These are phyloP conservation scores for Marasmius tenuissimus DNA, from an alignment of 1,284 basidiomycete genomes.

Conservation along the genomic window DNA sequence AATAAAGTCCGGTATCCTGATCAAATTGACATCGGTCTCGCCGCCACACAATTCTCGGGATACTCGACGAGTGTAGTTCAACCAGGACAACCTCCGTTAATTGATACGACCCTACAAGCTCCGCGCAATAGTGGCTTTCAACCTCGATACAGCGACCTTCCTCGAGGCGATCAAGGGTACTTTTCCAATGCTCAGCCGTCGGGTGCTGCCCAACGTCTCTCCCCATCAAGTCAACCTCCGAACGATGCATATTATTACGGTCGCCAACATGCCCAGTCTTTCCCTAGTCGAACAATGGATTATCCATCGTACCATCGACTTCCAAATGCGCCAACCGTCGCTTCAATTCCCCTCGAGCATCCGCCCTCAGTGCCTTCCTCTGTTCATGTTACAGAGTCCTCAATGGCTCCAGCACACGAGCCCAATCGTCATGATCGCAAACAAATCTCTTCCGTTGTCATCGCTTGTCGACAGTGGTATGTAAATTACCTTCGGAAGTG, in stretches of 20 bases:
- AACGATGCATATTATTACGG: conserved; percentile 35
- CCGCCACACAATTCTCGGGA: conserved; percentile 44
- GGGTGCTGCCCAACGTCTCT: conserved; percentile 36
- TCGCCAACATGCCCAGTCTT: conserved; percentile 40
- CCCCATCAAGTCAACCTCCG: conserved; percentile 14
- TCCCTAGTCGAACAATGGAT: conserved; percentile 38
- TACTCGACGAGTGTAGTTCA: conserved; percentile 34
- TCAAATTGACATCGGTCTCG: conserved; percentile 45
- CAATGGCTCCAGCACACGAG: conserved; percentile 21
- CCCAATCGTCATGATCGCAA: conserved; percentile 40
- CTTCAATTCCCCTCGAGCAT: conserved; percentile 31
- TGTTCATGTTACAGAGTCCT: conserved; percentile 33
- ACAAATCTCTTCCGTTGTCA: conserved; percentile 66
- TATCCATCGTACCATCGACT: conserved; percentile 38
- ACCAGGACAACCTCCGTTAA: conserved; percentile 43
- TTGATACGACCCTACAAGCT: conserved; percentile 41
- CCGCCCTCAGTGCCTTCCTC: conserved; percentile 38
- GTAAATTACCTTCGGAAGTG: conserved; percentile 23
- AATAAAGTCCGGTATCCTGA: conserved; percentile 73
- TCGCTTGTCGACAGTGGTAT: conserved; percentile 67
- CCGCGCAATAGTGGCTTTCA: conserved; percentile 37
- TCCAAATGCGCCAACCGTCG: conserved; percentile 24
- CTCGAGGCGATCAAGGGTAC: conserved; percentile 46
- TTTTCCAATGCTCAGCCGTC: conserved; percentile 36
- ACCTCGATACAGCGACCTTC: conserved; percentile 30